Percentiles rank a stretch among this genome's conserved stretches.
Evolutionary conservation across 148 eudicot genomes (phyloP).

Genomic region (Camellia japonica): DNA sequence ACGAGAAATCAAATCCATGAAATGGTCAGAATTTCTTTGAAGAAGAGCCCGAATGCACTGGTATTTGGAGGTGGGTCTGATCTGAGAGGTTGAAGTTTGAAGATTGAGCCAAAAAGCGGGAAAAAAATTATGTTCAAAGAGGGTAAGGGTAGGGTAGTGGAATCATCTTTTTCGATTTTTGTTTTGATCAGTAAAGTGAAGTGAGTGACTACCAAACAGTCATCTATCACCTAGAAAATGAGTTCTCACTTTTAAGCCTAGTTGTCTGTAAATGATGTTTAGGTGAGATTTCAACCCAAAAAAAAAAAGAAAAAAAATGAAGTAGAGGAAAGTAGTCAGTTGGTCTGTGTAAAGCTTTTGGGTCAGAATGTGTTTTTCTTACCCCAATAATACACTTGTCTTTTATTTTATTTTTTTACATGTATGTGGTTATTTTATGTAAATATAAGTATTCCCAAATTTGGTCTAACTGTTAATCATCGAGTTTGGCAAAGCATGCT

Average conservation of each 20-base stretch:
- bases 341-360: background rate
- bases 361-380: no score
- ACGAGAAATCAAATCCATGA: constrained; percentile 14
- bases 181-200: background rate
- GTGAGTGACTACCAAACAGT: background rate
- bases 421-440: no score
- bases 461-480: no score
- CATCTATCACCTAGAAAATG: background rate
- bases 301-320: background rate
- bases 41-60: background rate
- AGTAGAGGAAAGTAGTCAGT: background rate
- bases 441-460: no score
- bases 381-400: no score
- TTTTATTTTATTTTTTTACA: no score
- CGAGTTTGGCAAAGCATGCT: no score
- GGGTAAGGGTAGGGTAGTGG: background rate
- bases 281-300: background rate
- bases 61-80: background rate
- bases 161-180: background rate
- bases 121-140: background rate
- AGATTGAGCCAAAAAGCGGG: background rate
- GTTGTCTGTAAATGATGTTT: background rate
- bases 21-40: background rate
- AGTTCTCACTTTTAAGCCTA: background rate
- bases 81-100: background rate